Conservation (phyloP, 129 eudicot species). For the Pseudognaphalium luteoalbum region DNA sequence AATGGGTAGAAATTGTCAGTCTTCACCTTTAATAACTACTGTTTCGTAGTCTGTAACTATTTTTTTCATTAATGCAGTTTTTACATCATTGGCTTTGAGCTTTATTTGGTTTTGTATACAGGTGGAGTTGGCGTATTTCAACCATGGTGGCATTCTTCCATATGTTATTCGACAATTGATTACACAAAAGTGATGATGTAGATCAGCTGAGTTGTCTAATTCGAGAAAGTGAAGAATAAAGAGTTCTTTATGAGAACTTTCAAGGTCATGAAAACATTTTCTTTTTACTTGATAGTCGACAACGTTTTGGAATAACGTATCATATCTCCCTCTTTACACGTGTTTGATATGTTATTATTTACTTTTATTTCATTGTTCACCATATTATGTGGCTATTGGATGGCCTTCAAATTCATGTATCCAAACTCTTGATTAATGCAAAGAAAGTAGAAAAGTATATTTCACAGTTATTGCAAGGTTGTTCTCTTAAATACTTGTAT, state of each 20-base stretch:
- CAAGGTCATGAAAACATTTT: neutral
- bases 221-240: slow-evolving; percentile 10
- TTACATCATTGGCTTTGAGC: neutral
- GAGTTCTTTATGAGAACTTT: slow-evolving; percentile 1
- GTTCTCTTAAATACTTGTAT: neutral
- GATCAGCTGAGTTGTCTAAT: neutral
- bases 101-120: slow-evolving; percentile 19
- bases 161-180: slow-evolving; percentile 54
- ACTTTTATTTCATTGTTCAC: neutral
- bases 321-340: neutral
- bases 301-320: neutral
- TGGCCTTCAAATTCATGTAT: slow-evolving; percentile 6
- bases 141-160: slow-evolving; percentile 67
- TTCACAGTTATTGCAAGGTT: neutral
- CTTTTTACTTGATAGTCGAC: neutral
- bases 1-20: neutral
- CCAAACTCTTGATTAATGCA: neutral
- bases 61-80: neutral
- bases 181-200: slow-evolving; percentile 27
- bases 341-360: neutral
- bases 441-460: slow-evolving; percentile 3
- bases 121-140: slow-evolving; percentile 71
- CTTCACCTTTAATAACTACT: neutral
- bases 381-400: neutral
- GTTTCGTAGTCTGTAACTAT: neutral